Conservation (phyloP, 768 basidiomycete genomes). For the Leccinellum luteum region DNA sequence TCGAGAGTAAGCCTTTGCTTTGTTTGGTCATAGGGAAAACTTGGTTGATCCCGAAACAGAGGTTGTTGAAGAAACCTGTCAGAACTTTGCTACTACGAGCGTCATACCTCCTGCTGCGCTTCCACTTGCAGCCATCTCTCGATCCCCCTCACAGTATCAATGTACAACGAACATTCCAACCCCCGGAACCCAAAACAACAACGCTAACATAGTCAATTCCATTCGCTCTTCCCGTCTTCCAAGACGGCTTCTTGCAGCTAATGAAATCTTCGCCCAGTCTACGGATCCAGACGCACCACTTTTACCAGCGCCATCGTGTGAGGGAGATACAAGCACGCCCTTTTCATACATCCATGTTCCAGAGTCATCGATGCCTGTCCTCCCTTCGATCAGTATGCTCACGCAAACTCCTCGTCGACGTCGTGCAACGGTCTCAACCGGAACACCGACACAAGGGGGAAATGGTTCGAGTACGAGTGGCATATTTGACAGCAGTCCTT, state of each 20-base stretch:
- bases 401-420: constrained; percentile 38
- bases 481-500: constrained; percentile 50
- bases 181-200: constrained; percentile 2
- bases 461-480: constrained; percentile 22
- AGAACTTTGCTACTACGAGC: constrained; percentile 61
- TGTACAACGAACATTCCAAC: constrained; percentile 35
- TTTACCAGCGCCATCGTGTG: constrained; percentile 16
- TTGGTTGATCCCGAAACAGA: constrained; percentile 40
- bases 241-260: constrained; percentile 60
- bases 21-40: background rate
- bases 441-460: constrained; percentile 48
- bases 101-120: constrained; percentile 56
- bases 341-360: constrained; percentile 21
- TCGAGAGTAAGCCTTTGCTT: constrained; percentile 62
- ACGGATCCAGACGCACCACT: constrained; percentile 16
- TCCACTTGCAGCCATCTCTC: constrained; percentile 56
- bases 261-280: constrained; percentile 60
- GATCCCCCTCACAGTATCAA: constrained; percentile 41
- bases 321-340: constrained; percentile 19
- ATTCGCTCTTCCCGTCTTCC: constrained; percentile 48
- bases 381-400: constrained; percentile 18
- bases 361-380: constrained; percentile 20
- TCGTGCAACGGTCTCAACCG: constrained; percentile 67
- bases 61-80: constrained; percentile 78
- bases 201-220: constrained; percentile 5